Evolutionary conservation across 768 basidiomycete species (phyloP).

Genomic region (Trametes elegans): DNA sequence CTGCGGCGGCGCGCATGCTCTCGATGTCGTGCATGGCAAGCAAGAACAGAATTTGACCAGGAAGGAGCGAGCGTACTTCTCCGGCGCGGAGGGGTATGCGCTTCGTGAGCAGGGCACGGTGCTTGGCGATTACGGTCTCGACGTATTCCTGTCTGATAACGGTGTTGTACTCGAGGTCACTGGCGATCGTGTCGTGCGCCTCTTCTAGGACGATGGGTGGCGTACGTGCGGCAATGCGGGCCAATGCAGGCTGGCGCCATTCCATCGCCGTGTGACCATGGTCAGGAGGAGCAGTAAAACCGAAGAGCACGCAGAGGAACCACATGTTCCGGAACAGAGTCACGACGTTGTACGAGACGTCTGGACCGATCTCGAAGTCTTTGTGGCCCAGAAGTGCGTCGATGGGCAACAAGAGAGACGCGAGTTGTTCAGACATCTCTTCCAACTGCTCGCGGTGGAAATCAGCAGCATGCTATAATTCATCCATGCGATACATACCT

Average conservation of each 20-base stretch:
- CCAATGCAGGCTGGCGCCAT: slow-evolving; percentile 75
- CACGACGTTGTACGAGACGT: slow-evolving; percentile 58
- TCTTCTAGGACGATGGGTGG: slow-evolving; percentile 82
- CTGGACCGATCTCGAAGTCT: slow-evolving; percentile 60
- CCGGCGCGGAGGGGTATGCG: slow-evolving; percentile 62
- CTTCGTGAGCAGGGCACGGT: slow-evolving; percentile 61
- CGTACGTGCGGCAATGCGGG: slow-evolving; percentile 81
- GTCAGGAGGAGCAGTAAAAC: slow-evolving; percentile 58
- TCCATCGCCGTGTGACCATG: slow-evolving; percentile 65
- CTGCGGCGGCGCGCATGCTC: slow-evolving; percentile 75
- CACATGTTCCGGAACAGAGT: slow-evolving; percentile 89
- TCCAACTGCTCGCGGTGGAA: slow-evolving; percentile 68
- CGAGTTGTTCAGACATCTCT: slow-evolving; percentile 83
- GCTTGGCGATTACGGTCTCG: slow-evolving; percentile 65
- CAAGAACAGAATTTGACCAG: slow-evolving; percentile 84
- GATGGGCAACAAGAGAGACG: slow-evolving; percentile 86
- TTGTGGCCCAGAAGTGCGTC: slow-evolving; percentile 78
- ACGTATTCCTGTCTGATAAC: slow-evolving; percentile 86
- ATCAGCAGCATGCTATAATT: background rate
- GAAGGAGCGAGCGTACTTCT: slow-evolving; percentile 71
- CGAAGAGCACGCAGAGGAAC: slow-evolving; percentile 88
- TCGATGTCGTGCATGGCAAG: slow-evolving; percentile 88
- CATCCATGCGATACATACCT: slow-evolving; percentile 52
- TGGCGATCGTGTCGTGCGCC: slow-evolving; percentile 77
- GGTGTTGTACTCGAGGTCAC: slow-evolving; percentile 90